These are phyloP conservation scores for Aureobasidium musti DNA, from an alignment of 2,329 filamentous ascomycete species.

Conservation along the genomic window DNA sequence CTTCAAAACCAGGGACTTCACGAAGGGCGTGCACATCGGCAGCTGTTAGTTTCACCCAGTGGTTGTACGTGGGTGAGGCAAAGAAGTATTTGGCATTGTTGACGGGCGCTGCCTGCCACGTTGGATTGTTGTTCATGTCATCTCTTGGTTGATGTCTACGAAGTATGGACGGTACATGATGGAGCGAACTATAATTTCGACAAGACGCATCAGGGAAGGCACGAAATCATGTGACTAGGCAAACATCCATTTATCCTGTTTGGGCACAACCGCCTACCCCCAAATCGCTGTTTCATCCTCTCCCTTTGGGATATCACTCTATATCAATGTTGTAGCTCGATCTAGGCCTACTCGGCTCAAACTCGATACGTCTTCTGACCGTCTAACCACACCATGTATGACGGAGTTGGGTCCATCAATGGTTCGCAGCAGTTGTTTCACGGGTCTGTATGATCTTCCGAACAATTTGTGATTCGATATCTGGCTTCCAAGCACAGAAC, in stretches of 20 bases:
- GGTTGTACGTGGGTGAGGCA: conserved; percentile 61
- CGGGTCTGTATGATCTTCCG: background rate
- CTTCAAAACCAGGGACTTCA: conserved; percentile 53
- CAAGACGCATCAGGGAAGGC: background rate
- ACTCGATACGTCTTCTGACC: background rate
- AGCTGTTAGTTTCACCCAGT: conserved; percentile 63
- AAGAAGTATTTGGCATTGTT: conserved; percentile 63
- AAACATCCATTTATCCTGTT: background rate
- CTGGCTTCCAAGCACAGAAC: background rate
- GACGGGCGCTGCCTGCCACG: conserved; percentile 35
- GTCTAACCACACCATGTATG: background rate
- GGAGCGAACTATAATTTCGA: background rate
- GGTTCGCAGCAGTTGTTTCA: background rate
- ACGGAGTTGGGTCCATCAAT: background rate
- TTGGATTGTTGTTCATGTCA: conserved; percentile 15
- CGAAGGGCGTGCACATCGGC: conserved; percentile 58
- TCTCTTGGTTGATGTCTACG: background rate
- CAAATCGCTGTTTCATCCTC: background rate
- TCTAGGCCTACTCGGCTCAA: background rate
- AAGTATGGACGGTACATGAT: background rate
- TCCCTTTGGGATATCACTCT: background rate
- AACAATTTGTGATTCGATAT: background rate
- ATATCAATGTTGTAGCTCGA: background rate
- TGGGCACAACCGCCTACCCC: background rate
- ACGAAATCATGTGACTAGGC: background rate